A percentile compares a stretch with the other conserved stretches of the same genome.
Evolutionary conservation across 2,329 filamentous ascomycete species (phyloP).

Genomic region (Pseudogymnoascus sp.): DNA sequence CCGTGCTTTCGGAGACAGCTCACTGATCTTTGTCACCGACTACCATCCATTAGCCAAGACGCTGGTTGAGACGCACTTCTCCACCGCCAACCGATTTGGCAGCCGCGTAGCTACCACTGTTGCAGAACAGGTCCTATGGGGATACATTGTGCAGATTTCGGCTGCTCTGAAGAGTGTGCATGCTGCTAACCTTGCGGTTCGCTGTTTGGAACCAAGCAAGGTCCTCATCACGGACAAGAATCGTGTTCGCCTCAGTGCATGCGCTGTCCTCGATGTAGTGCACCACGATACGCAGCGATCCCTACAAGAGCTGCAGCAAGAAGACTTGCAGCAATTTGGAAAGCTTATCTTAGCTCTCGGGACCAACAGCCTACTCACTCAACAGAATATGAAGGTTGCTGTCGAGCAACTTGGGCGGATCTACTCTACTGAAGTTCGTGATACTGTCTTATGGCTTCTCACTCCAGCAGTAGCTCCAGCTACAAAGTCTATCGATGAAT

Average conservation of each 20-base stretch:
- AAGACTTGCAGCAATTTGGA: constrained; percentile 80
- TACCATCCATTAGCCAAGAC: constrained; percentile 91
- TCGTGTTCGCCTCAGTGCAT: constrained; percentile 79
- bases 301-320: constrained; percentile 71
- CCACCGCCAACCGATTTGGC: constrained; percentile 30
- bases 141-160: constrained; percentile 84
- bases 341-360: constrained; percentile 77
- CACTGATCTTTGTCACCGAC: constrained; percentile 86
- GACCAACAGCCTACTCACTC: constrained; percentile 52
- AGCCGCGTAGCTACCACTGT: constrained; percentile 36
- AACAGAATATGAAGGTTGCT: constrained; percentile 57
- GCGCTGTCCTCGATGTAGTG: constrained; percentile 82
- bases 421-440: constrained; percentile 72
- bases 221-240: constrained; percentile 87
- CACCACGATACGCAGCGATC: constrained; percentile 67
- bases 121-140: constrained; percentile 75
- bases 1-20: constrained; percentile 86
- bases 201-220: constrained; percentile 80
- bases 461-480: constrained; percentile 51
- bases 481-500: constrained; percentile 68
- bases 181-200: constrained; percentile 68
- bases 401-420: constrained; percentile 69
- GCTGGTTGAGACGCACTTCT: constrained; percentile 73
- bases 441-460: constrained; percentile 76
- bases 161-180: constrained; percentile 86